Evolutionary conservation across 768 basidiomycete species (phyloP), one percentile per base, ranked within the genome.

Genomic region (Rhodotorula toruloides): DNA sequence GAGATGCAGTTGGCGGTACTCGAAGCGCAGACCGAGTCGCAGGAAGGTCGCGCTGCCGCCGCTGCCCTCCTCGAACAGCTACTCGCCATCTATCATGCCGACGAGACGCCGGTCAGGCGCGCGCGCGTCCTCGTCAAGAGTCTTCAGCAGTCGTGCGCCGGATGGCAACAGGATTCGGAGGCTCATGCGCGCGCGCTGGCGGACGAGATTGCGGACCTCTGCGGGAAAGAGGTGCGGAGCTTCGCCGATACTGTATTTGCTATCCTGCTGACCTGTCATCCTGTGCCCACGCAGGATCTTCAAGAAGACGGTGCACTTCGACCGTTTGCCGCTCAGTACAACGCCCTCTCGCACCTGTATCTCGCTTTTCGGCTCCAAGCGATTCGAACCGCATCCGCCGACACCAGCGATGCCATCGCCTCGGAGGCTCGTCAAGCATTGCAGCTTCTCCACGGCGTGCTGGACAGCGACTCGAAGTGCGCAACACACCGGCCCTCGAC

Each of bases 291-390:
- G 12, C 61, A 81, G 81, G 68, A 72, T 19, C 43, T 67, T 12
- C 77, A 74, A 7, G 58, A 72, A 5, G 81, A 81, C 61, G 49
- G 47, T 0, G 54, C 58, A 3, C 74, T 81, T 3, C 65, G 65
- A 0, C 63, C 55, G 6, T 77, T 78, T 59, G 52, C 60, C 14
- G 31, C 68, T 1, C 84, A 87, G 73, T 84, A 86, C 71, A 81
- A 79, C 37, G 54, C 65, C 34, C 40, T 64, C 46, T 67, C 82
- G 0, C 84, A 87, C 72, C 79, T 92, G 32, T 88, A 86, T 85
- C 78, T 84, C 50, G 84, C 86, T 1, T 78, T 92, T 27, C 85
- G 88, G 72, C 82, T 84, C 0, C 89, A 91, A 76, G 17, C 36
- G 19, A n/a, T n/a, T n/a, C n/a, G n/a, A n/a, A n/a, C 12, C 58